Percentiles rank a stretch among this genome's conserved stretches.
phyloP scores from a whole-genome alignment of 2,329 filamentous ascomycete genomes.

The Curvularia spicifera region DNA sequence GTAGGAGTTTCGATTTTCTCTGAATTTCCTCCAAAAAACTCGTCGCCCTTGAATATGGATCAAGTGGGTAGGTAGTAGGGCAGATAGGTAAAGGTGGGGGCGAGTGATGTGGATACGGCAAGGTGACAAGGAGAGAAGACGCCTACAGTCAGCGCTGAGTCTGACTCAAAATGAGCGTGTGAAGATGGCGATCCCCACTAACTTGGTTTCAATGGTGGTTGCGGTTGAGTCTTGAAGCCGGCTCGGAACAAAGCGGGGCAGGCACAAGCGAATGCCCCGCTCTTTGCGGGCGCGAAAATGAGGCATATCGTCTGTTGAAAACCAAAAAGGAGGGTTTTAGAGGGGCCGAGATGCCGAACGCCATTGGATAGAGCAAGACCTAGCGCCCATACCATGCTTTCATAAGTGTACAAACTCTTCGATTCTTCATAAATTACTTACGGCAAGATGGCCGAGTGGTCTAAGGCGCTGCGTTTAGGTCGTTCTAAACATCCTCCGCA shows the following conservation, averaged over 20 bases:
- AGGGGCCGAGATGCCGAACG: no score
- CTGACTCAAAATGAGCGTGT: no score
- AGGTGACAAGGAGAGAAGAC: background rate
- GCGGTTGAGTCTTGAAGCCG: background rate
- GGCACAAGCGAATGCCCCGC: background rate
- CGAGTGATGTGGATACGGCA: background rate
- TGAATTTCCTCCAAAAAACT: background rate
- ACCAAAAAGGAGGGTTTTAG: background rate
- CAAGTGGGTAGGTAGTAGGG: background rate
- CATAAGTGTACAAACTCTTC: no score
- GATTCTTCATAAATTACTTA: background rate
- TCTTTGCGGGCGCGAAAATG: background rate
- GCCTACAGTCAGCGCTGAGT: no score
- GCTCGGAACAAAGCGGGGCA: background rate
- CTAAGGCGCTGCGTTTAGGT: slow-evolving; percentile 45
- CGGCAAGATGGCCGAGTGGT: slow-evolving; percentile 31
- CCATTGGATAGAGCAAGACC: no score
- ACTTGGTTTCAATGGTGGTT: background rate
- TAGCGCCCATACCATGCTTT: no score
- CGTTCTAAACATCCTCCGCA: slow-evolving; percentile 29
- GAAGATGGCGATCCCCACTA: background rate
- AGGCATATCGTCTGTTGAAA: background rate
- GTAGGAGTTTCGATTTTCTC: background rate
- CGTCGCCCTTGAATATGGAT: background rate
- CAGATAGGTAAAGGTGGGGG: background rate